Evolutionary conservation across 2,329 filamentous ascomycete species (phyloP).

Genomic region (Aspergillus candidus): DNA sequence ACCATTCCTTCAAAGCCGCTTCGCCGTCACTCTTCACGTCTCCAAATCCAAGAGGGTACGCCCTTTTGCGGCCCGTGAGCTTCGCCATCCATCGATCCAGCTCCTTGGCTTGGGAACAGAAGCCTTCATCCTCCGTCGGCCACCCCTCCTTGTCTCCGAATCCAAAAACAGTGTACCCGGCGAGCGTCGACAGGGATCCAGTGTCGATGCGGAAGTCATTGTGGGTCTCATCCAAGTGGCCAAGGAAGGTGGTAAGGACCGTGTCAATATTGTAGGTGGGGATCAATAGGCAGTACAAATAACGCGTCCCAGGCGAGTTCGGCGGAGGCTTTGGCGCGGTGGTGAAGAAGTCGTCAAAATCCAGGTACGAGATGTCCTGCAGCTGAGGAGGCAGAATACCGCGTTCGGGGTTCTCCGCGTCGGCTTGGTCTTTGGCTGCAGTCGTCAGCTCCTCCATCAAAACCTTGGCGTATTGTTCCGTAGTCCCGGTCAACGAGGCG

Average conservation of each 20-base stretch:
- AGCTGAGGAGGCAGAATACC: constrained; percentile 55
- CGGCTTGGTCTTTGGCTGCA: constrained; percentile 27
- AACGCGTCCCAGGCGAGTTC: constrained; percentile 46
- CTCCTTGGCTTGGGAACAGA: constrained; percentile 85
- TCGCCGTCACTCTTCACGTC: constrained; percentile 72
- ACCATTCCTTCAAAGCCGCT: constrained; percentile 69
- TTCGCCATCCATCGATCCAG: constrained; percentile 97
- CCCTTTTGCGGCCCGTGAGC: constrained; percentile 75
- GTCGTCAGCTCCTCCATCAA: constrained; percentile 54
- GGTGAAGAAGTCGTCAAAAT: constrained; percentile 91
- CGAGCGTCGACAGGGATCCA: constrained; percentile 65
- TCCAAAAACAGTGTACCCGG: constrained; percentile 90
- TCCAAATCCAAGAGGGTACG: constrained; percentile 81
- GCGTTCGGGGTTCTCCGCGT: constrained; percentile 19
- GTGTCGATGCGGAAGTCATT: constrained; percentile 96
- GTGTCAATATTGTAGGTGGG: constrained; percentile 96
- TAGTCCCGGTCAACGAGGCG: constrained; percentile 79
- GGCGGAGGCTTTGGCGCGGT: constrained; percentile 58
- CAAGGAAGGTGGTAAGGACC: constrained; percentile 78
- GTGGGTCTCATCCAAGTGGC: constrained; percentile 85
- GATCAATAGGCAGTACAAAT: constrained; percentile 77
- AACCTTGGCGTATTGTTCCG: constrained; percentile 63
- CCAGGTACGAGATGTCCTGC: constrained; percentile 75
- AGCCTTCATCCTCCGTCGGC: constrained; percentile 85
- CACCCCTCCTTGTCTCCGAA: constrained; percentile 88